Evolutionary conservation across 352 stramenopile genomes (phyloP).

Genomic region (Pythium phragmitis): DNA sequence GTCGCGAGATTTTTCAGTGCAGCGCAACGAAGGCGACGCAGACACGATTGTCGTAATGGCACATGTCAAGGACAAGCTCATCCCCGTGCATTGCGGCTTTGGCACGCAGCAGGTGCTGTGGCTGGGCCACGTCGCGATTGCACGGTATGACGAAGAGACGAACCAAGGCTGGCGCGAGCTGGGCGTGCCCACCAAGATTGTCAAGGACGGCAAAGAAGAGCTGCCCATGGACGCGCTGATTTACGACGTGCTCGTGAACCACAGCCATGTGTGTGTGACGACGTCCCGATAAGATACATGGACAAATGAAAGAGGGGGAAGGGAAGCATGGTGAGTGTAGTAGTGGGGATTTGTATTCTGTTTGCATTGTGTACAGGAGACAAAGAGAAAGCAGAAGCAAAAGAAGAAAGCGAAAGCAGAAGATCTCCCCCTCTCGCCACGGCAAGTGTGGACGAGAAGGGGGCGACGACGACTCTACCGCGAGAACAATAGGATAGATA

Average conservation of each 20-base stretch:
- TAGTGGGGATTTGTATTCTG: conserved; percentile 20
- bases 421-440: conserved; percentile 1
- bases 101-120: conserved; percentile 72
- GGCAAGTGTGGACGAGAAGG: neutral
- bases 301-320: neutral
- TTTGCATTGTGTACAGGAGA: conserved; percentile 27
- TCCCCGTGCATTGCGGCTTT: conserved; percentile 66
- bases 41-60: conserved; percentile 61
- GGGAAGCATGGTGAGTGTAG: neutral
- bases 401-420: conserved; percentile 7
- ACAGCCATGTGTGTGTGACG: conserved; percentile 66
- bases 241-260: conserved; percentile 59
- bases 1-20: conserved; percentile 16
- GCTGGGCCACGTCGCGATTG: conserved; percentile 71
- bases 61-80: conserved; percentile 72
- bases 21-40: conserved; percentile 46
- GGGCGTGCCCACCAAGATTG: conserved; percentile 41
- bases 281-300: conserved; percentile 28
- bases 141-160: conserved; percentile 56
- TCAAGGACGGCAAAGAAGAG: conserved; percentile 43
- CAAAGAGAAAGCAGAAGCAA: conserved; percentile 17
- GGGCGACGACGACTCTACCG: neutral
- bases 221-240: conserved; percentile 57
- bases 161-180: conserved; percentile 53
- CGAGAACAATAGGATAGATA: conserved; percentile 22